These are phyloP conservation scores for Trypanosoma congolense DNA, from an alignment of 208 protist species.

Conservation along the genomic window DNA sequence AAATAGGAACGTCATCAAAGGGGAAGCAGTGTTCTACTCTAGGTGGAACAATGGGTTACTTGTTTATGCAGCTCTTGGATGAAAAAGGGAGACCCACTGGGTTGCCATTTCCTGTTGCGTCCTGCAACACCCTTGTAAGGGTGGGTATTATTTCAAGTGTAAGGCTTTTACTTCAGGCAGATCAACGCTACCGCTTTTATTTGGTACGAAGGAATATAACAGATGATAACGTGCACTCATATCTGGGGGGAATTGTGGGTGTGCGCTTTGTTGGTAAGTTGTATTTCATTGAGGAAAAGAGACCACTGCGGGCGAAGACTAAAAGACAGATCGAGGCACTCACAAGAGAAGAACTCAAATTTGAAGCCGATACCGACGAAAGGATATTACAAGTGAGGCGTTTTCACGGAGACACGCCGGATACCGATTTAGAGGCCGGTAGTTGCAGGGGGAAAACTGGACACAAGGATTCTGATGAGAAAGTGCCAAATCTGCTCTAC, in stretches of 20 bases:
- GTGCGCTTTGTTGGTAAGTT: slow-evolving; percentile 17
- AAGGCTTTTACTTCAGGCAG: slow-evolving; percentile 21
- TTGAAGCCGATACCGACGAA: slow-evolving; percentile 13
- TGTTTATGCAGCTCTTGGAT: slow-evolving; percentile 42
- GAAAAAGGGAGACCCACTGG: slow-evolving; percentile 24
- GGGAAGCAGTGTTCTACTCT: not conserved
- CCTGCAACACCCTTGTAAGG: slow-evolving; percentile 11
- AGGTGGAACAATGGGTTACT: slow-evolving; percentile 4
- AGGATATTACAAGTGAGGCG: too few species aligned
- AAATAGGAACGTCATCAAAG: slow-evolving; percentile 7
- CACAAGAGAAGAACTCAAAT: slow-evolving; percentile 10
- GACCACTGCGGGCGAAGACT: slow-evolving; percentile 1
- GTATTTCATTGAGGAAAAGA: not conserved
- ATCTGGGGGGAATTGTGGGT: slow-evolving; percentile 1
- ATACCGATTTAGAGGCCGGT: not conserved
- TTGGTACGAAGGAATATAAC: slow-evolving; percentile 15
- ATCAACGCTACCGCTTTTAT: slow-evolving; percentile 28
- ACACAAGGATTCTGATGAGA: slow-evolving; percentile 23
- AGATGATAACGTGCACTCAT: not conserved
- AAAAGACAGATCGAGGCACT: slow-evolving; percentile 11
- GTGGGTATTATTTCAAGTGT: slow-evolving; percentile 17
- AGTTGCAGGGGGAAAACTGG: not conserved
- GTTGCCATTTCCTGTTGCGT: slow-evolving; percentile 30
- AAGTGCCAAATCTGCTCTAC: slow-evolving; percentile 44
- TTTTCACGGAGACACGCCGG: not conserved